Conservation (phyloP, 768 basidiomycete genomes). For the Nevesoporus exiguus region DNA sequence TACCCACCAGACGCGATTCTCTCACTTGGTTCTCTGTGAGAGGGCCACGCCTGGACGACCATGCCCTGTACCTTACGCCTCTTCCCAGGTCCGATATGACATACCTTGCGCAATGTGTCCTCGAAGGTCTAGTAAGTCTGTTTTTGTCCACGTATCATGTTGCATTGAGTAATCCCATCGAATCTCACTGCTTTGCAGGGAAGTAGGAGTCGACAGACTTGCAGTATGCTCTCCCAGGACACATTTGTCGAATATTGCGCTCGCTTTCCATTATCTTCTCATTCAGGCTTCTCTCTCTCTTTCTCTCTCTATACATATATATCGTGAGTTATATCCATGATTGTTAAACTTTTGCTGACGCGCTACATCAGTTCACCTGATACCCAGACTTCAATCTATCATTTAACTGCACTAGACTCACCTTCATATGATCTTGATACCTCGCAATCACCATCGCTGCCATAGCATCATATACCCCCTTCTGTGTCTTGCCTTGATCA, state of each 20-base stretch:
- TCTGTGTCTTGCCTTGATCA: background rate
- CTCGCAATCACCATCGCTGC: background rate
- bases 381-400: background rate
- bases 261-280: background rate
- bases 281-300: no score
- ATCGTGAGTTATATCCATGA: conserved; percentile 2
- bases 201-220: background rate
- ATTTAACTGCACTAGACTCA: background rate
- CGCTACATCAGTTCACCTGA: conserved; percentile 2
- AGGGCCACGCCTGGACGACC: background rate
- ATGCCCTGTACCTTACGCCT: background rate
- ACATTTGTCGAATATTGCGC: background rate
- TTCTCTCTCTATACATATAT: background rate
- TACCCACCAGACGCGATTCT: conserved; percentile 1
- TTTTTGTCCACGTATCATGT: background rate
- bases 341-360: background rate
- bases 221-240: background rate
- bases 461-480: background rate
- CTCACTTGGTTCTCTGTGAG: background rate
- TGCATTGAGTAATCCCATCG: background rate
- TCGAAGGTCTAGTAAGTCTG: conserved; percentile 3
- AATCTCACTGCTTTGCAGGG: background rate
- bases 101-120: conserved; percentile 11
- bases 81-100: background rate
- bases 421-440: background rate